Conservation (phyloP, 75 land plant genomes). For the Gnetum montanum region DNA sequence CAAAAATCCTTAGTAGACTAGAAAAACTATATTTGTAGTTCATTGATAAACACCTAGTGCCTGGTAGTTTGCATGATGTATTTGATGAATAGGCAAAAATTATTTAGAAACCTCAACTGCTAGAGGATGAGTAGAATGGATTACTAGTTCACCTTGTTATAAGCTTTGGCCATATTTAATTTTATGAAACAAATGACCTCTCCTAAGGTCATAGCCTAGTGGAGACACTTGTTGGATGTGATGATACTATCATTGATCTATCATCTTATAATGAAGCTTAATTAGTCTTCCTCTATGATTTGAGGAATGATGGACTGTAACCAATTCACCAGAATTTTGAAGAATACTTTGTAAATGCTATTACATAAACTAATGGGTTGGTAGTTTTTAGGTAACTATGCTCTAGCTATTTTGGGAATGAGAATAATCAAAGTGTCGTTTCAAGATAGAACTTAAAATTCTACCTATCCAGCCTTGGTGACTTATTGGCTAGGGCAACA, state of each 20-base stretch:
- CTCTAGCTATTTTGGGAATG: too few relatives aligned
- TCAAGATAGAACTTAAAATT: too few relatives aligned
- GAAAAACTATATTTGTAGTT: not conserved
- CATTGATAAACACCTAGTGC: not conserved
- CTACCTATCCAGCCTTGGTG: too few relatives aligned
- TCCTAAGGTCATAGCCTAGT: not conserved
- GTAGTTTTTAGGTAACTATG: too few relatives aligned
- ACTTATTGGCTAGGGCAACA: too few relatives aligned
- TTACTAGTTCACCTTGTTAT: not conserved
- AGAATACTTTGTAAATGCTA: not conserved
- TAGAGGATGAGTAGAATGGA: not conserved
- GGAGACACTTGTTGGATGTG: not conserved
- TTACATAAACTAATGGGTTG: not conserved
- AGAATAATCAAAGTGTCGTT: too few relatives aligned
- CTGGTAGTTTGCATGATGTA: not conserved
- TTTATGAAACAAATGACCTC: not conserved
- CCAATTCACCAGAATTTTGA: not conserved
- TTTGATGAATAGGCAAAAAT: not conserved
- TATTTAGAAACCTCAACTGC: not conserved
- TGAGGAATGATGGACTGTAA: not conserved
- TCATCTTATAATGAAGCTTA: not conserved
- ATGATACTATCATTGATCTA: not conserved
- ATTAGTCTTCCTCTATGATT: not conserved
- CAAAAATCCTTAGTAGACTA: not conserved
- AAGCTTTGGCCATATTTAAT: not conserved